These are phyloP conservation scores for Septoria linicola DNA, from an alignment of 2,329 filamentous ascomycete genomes.

Conservation along the genomic window DNA sequence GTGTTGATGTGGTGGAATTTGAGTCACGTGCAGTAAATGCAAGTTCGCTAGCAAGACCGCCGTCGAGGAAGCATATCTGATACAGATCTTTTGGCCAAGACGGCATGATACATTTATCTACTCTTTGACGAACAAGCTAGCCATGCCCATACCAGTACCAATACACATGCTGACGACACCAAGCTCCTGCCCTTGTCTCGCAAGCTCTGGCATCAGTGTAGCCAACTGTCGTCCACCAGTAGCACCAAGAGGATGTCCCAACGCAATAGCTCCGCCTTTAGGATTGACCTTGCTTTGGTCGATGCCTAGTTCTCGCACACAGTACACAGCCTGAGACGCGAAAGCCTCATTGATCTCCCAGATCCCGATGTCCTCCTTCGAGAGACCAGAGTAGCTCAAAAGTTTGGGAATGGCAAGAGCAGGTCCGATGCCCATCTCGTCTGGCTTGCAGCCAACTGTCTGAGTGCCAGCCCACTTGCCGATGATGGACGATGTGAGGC, in stretches of 20 bases:
- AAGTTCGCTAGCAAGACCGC: too few species aligned
- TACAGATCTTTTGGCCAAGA: too few species aligned
- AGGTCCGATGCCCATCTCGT: slow-evolving; percentile 93
- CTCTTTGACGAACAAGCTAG: slow-evolving; percentile 52
- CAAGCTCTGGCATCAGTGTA: slow-evolving; percentile 69
- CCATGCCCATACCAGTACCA: slow-evolving; percentile 55
- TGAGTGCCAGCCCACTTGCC: slow-evolving; percentile 78
- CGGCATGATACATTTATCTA: slow-evolving; percentile 28
- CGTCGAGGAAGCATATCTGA: too few species aligned
- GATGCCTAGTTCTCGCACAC: slow-evolving; percentile 67
- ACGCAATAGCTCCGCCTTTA: slow-evolving; percentile 89
- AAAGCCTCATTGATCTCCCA: slow-evolving; percentile 94
- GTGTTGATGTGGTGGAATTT: too few species aligned
- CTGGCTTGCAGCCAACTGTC: slow-evolving; percentile 75
- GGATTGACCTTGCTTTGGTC: slow-evolving; percentile 77
- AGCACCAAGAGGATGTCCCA: slow-evolving; percentile 87
- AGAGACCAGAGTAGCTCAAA: slow-evolving; percentile 66
- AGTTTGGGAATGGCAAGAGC: slow-evolving; percentile 82
- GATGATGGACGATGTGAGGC: slow-evolving; percentile 67
- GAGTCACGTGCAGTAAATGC: too few species aligned
- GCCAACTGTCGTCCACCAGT: slow-evolving; percentile 80
- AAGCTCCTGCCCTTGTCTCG: slow-evolving; percentile 66
- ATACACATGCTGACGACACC: slow-evolving; percentile 89
- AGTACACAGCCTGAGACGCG: slow-evolving; percentile 65
- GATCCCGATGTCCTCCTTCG: slow-evolving; percentile 68